phyloP scores from a whole-genome alignment of 352 stramenopile genomes.

The Thalassiosira exigua region DNA sequence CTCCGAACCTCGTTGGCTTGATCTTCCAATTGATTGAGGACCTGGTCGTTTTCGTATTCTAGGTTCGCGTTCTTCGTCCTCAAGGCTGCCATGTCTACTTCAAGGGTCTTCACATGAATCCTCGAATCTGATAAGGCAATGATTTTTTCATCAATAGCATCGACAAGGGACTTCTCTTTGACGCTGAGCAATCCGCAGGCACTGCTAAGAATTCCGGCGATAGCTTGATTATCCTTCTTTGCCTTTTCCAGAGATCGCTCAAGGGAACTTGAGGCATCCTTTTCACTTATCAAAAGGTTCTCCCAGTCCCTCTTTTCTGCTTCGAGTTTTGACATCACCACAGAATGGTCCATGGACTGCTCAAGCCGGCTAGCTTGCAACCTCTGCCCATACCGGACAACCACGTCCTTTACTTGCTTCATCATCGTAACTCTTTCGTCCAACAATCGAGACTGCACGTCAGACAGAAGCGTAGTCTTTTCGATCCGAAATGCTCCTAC shows the following conservation, averaged over 20 bases:
- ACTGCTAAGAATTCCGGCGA: conserved; percentile 13
- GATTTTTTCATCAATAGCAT: conserved; percentile 49
- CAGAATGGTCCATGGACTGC: conserved; percentile 46
- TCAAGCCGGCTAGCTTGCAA: conserved; percentile 14
- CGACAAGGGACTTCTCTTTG: conserved; percentile 28
- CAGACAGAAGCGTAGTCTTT: conserved; percentile 35
- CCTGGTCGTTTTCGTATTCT: conserved; percentile 36
- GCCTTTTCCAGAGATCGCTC: conserved; percentile 34
- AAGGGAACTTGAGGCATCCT: conserved; percentile 31
- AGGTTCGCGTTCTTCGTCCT: conserved; percentile 32
- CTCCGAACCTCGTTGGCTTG: conserved; percentile 17
- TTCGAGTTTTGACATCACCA: conserved; percentile 31
- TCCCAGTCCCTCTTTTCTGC: conserved; percentile 41
- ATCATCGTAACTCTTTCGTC: conserved; percentile 38
- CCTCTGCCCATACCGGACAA: conserved; percentile 24
- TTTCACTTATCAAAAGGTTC: conserved; percentile 28
- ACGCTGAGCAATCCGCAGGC: conserved; percentile 38
- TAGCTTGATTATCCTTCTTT: conserved; percentile 18
- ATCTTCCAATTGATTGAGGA: conserved; percentile 14
- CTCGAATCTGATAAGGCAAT: conserved; percentile 39
- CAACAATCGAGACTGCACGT: conserved; percentile 35
- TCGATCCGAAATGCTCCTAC: conserved; percentile 38
- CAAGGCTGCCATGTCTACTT: conserved; percentile 34
- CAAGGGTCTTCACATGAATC: conserved; percentile 38
- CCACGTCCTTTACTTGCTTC: conserved; percentile 41